A percentile compares a stretch with the other conserved stretches of the same genome.
Conservation (phyloP, 179 eudicot genomes). For the Silene coronaria region DNA sequence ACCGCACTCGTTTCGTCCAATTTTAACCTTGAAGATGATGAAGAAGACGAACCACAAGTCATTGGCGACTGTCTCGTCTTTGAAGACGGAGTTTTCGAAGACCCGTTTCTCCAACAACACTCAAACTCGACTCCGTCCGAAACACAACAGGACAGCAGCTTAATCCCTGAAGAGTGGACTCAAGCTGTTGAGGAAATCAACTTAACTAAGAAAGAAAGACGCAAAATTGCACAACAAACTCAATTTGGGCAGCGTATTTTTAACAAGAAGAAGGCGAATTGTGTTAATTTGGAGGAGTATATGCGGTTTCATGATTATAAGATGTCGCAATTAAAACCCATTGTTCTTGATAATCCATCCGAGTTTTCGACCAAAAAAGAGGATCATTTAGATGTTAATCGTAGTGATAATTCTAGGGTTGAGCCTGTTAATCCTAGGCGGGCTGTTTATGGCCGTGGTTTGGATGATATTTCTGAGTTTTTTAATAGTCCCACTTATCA, state of each 20-base stretch:
- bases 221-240: constrained; percentile 53
- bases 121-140: not conserved
- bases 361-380: not conserved
- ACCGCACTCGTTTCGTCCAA: not conserved
- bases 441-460: constrained; percentile 78
- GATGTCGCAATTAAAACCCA: constrained; percentile 51
- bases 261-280: constrained; percentile 36
- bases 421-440: constrained; percentile 68
- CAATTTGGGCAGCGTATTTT: constrained; percentile 56
- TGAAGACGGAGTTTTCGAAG: constrained; percentile 81
- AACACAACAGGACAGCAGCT: constrained; percentile 43
- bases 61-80: constrained; percentile 81
- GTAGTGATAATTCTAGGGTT: constrained; percentile 28
- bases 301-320: constrained; percentile 43
- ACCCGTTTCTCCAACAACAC: constrained; percentile 41
- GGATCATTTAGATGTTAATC: not conserved
- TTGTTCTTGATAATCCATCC: constrained; percentile 61
- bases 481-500: constrained; percentile 59
- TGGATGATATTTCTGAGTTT: constrained; percentile 73
- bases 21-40: not conserved
- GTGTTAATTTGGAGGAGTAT: constrained; percentile 37
- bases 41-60: constrained; percentile 49
- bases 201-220: constrained; percentile 69
- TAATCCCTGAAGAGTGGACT: constrained; percentile 72
- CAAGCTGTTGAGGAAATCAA: constrained; percentile 58